Percentiles rank a stretch among this genome's conserved stretches.
Conservation (phyloP, 306 rosid genomes). For the Vigna hirtella region DNA sequence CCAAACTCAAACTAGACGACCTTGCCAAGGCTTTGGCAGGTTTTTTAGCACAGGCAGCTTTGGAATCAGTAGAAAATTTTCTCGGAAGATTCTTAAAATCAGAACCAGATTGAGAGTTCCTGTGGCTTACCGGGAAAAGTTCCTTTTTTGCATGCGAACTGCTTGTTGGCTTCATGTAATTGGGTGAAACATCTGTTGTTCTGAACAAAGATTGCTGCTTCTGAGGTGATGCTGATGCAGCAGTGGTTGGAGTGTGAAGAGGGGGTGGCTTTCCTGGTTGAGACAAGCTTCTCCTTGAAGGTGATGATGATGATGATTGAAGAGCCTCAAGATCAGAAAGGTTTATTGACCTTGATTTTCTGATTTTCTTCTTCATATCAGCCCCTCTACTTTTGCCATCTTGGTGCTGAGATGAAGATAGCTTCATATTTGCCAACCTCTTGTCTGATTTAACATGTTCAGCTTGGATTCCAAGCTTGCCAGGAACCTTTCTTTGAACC, state of each 20-base stretch:
- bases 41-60: conserved; percentile 50
- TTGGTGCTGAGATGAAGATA: conserved; percentile 58
- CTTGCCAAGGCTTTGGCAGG: conserved; percentile 54
- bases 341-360: conserved; percentile 68
- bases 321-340: conserved; percentile 68
- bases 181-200: conserved; percentile 65
- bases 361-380: conserved; percentile 90
- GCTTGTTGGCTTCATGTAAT: conserved; percentile 97
- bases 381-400: conserved; percentile 74
- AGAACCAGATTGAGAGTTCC: conserved; percentile 49
- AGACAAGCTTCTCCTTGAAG: conserved; percentile 47
- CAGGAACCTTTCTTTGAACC: conserved; percentile 81
- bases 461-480: conserved; percentile 74
- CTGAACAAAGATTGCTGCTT: conserved; percentile 53
- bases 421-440: conserved; percentile 56
- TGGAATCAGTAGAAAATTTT: conserved; percentile 49
- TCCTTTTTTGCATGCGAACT: conserved; percentile 88
- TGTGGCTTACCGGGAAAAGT: conserved; percentile 62
- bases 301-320: conserved; percentile 56
- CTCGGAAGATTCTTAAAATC: conserved; percentile 48
- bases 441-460: conserved; percentile 65
- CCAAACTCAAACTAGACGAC: conserved; percentile 62
- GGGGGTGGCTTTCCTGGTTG: conserved; percentile 67
- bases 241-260: conserved; percentile 41
- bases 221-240: conserved; percentile 40